phyloP scores from a whole-genome alignment of 345 rosid species.

The Ricinus communis region DNA sequence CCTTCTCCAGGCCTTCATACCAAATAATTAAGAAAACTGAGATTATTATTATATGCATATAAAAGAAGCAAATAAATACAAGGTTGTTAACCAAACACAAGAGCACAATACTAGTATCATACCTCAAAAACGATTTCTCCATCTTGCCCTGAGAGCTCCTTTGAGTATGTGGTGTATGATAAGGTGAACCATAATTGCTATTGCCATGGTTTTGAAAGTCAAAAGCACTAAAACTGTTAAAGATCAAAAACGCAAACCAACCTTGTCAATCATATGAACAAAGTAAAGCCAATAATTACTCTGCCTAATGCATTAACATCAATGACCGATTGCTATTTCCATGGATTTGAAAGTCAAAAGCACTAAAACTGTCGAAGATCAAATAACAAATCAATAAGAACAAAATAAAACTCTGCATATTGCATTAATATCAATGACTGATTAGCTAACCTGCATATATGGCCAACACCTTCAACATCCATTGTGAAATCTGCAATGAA shows the following conservation, averaged over 20 bases:
- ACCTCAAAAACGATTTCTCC: conserved; percentile 99
- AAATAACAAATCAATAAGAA: conserved; percentile 3
- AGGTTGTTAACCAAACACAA: background rate
- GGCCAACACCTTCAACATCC: conserved; percentile 93
- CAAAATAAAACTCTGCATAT: background rate
- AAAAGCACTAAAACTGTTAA: conserved; percentile 79
- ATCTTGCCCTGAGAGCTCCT: conserved; percentile 98
- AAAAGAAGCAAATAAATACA: background rate
- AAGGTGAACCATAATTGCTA: conserved; percentile 76
- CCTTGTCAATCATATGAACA: background rate
- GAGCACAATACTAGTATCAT: conserved; percentile 13
- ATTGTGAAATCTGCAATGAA: conserved; percentile 84
- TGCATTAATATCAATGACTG: conserved; percentile 6
- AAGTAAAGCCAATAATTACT: background rate
- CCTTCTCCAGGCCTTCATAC: no score
- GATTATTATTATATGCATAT: no score
- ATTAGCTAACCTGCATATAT: conserved; percentile 76
- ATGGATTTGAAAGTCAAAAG: conserved; percentile 79
- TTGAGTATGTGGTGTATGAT: conserved; percentile 42
- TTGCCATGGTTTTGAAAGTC: conserved; percentile 90
- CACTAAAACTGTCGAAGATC: conserved; percentile 65
- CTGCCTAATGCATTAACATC: background rate
- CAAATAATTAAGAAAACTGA: no score
- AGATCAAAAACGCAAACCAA: conserved; percentile 7
- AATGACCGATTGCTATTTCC: conserved; percentile 77